Conservation (phyloP, 2,329 filamentous ascomycete species). For the Trichoderma sp. region DNA sequence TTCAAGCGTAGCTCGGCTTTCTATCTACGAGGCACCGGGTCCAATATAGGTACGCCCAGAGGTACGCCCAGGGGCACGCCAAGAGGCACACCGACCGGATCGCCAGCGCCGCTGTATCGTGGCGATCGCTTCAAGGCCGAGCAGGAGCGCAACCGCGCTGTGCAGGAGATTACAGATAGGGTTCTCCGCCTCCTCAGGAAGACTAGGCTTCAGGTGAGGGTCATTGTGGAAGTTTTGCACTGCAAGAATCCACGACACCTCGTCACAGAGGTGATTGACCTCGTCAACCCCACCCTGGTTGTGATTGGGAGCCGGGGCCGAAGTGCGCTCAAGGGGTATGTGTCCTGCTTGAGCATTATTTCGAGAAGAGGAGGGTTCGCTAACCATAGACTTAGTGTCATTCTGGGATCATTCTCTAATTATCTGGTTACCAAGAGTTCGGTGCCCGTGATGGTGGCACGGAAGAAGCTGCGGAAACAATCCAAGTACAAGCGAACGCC, state of each 20-base stretch:
- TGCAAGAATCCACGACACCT: conserved; percentile 97
- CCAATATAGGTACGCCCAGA: conserved; percentile 38
- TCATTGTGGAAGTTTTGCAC: conserved; percentile 94
- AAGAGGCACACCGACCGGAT: conserved; percentile 42
- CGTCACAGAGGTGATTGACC: conserved; percentile 96
- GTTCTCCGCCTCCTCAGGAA: conserved; percentile 86
- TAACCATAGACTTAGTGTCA: conserved; percentile 64
- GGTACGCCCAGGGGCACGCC: conserved; percentile 50
- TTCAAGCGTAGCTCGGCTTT: conserved; percentile 36
- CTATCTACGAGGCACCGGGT: conserved; percentile 34
- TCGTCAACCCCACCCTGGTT: conserved; percentile 86
- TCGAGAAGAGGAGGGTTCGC: conserved; percentile 27
- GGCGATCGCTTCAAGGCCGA: conserved; percentile 64
- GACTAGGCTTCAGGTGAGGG: conserved; percentile 87
- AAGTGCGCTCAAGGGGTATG: conserved; percentile 89
- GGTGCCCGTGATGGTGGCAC: conserved; percentile 95
- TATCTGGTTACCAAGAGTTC: conserved; percentile 97
- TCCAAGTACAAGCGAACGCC: conserved; percentile 72
- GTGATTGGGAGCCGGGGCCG: conserved; percentile 90
- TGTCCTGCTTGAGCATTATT: conserved; percentile 29
- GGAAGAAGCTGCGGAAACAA: conserved; percentile 86
- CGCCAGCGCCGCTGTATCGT: conserved; percentile 51
- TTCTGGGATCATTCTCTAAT: conserved; percentile 95
- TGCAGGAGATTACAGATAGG: conserved; percentile 80
- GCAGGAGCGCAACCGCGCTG: conserved; percentile 76